Base-by-base conservation (phyloP, 2,329 filamentous ascomycete species). In the Dactylellina sp. region DNA sequence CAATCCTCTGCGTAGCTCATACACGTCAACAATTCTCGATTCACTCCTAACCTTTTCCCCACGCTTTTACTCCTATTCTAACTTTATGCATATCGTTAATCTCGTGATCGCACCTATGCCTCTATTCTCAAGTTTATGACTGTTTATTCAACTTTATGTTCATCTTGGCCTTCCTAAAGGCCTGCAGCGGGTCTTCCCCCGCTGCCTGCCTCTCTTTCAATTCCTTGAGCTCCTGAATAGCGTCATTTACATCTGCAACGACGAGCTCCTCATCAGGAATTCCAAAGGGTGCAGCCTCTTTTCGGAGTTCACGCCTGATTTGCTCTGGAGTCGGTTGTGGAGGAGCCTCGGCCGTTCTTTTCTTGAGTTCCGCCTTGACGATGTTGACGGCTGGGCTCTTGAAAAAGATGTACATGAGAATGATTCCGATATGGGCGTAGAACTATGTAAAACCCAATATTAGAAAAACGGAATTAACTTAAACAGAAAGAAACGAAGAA, bases 381-480 rank as follows among this genome's bases (percentile, higher is more conserved):
- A 81, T 78, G 2, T 83, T 81, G 80, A 93, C 96, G 1, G 87
- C 90, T 0, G 92, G 92, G 0, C 91, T 92, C 42, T 89, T 86
- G 79, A 98, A 97, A 83, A 97, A 90, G 6, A 84, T 86, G 65
- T 93, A 87, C 16, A 88, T 87, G 0, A 82, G 80, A 7, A 84
- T 81, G 0, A 90, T 90, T 76, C 88, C 89, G 75, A 93, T 79
- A 62, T 95, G 84, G 32, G 87, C 88, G 81, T 96, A 99, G 83
- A 93, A 98, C 82, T 97, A 95, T 37, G 14, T 24, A 16, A n/a
- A 68, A 22, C n/a, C 12, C 18, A n/a, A 14, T 18, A 16, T 39
- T 40, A 40, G 37, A 40, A 16, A 32, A 9, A 4, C 28, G 5
- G 28, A 32, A 40, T 40, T 7, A 14, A 40, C n/a, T 0, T 9